Evolutionary conservation across 2,329 filamentous ascomycete genomes (phyloP).

Genomic region (Penicillium sp.): DNA sequence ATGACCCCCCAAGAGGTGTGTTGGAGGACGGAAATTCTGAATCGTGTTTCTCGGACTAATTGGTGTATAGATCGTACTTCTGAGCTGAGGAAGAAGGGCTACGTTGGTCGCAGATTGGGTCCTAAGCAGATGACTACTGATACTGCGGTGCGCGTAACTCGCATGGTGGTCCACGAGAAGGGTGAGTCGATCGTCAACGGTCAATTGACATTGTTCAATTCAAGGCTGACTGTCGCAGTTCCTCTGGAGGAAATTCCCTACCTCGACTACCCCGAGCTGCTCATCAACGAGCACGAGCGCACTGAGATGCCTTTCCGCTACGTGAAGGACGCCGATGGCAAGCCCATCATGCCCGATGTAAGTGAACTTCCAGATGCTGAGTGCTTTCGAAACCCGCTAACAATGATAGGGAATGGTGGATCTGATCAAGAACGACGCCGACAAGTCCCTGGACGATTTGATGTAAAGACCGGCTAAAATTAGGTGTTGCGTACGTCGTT

Average conservation of each 20-base stretch:
- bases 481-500: neutral
- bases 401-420: slow-evolving; percentile 81
- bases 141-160: slow-evolving; percentile 90
- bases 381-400: slow-evolving; percentile 19
- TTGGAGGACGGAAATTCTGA: slow-evolving; percentile 10
- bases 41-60: slow-evolving; percentile 5
- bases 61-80: slow-evolving; percentile 75
- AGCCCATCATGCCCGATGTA: slow-evolving; percentile 91
- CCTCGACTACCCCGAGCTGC: slow-evolving; percentile 84
- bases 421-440: slow-evolving; percentile 87
- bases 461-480: slow-evolving; percentile 54
- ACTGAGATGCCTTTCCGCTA: slow-evolving; percentile 99
- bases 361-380: slow-evolving; percentile 30
- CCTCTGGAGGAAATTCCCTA: slow-evolving; percentile 78
- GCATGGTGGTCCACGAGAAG: slow-evolving; percentile 82
- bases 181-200: slow-evolving; percentile 49
- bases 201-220: neutral
- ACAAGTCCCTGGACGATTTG: slow-evolving; percentile 86
- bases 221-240: slow-evolving; percentile 52
- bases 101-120: slow-evolving; percentile 80
- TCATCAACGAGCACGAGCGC: slow-evolving; percentile 87
- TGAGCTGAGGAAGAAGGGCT: slow-evolving; percentile 93
- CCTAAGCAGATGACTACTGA: slow-evolving; percentile 98
- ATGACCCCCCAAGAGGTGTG: slow-evolving; percentile 88
- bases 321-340: slow-evolving; percentile 71